Base-by-base conservation (phyloP, 164 flowering plant genomes). In the Buxus sempervirens region DNA sequence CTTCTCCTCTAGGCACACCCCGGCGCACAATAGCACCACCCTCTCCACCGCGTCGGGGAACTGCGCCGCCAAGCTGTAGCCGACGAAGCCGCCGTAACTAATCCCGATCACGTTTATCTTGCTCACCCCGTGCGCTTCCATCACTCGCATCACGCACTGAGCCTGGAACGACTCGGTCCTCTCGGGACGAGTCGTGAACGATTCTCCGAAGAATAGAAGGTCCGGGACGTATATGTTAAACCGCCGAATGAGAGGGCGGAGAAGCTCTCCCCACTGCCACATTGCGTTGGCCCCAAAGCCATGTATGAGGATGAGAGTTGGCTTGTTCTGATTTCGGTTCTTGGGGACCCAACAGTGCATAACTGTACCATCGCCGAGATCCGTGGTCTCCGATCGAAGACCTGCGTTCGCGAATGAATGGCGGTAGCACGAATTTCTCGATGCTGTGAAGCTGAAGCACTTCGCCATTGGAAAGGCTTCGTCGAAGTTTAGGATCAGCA, bases 1-100 rank as follows among this genome's bases (percentile, higher is more conserved):
- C 72, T 60, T 76, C 73, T 75, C 82, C 69, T 83, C 84, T 72
- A 83, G 20, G 57, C 86, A 81, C 23, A 85, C 89, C 38, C 89
- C 86, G 19, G 85, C 70, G 62, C 85, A 80, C 25, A 80, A 84
- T 23, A 85, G 16, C 79, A 83, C 85, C 71, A 81, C 61, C 55
- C 58, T 54, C 67, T 77, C 80, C 23, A 77, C 76, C 21, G 54
- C 58, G 65, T 71, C 72, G 15, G 67, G 67, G 38, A 60, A 76
- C 65, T 73, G 72, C 21, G 67, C 76, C 12, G 78, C 80, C 32
- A 77, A 19, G 36, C 76, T 59, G 32, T 77, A 80, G 57, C 67
- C 76, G 6, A 81, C 82, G 42, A 78, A 78, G 41, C 82, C 84
- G 5, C 82, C 82, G 54, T 81, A 81, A 61, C 84, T 82, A 26